A percentile compares a stretch with the other conserved stretches of the same genome.
Conservation (phyloP, 78 protist genomes). For the Dictyostelium firmibasis region DNA sequence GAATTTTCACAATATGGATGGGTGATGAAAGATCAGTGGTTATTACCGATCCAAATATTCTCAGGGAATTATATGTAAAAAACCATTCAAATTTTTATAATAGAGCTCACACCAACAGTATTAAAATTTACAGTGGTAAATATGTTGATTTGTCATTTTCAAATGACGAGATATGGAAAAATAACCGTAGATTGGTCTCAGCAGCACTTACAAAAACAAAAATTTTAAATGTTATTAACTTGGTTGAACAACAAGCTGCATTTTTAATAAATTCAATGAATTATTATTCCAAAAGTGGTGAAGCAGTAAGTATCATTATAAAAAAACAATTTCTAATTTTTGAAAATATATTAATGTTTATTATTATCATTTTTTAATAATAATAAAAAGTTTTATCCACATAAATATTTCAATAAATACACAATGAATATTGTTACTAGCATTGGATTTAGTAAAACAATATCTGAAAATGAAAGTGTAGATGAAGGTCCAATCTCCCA, state of each 20-base stretch:
- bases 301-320: conserved; percentile 15
- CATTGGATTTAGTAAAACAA: conserved; percentile 10
- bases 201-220: conserved; percentile 52
- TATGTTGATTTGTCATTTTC: conserved; percentile 1
- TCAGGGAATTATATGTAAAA: conserved; percentile 20
- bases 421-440: conserved; percentile 31
- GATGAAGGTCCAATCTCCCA: neutral
- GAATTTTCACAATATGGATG: conserved; percentile 9
- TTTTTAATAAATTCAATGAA: neutral
- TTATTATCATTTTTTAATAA: no score
- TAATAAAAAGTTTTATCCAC: conserved; percentile 26
- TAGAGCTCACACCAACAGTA: neutral
- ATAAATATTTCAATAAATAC: conserved; percentile 6
- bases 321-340: neutral
- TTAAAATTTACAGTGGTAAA: neutral
- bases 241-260: neutral
- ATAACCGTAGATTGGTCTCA: neutral
- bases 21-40: conserved; percentile 41
- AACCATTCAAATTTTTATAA: neutral
- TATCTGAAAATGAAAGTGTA: conserved; percentile 4
- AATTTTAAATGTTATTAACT: neutral
- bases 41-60: neutral
- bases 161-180: neutral
- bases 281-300: neutral
- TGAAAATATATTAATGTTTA: no score